Conservation (phyloP, 176 grass and related monocot genomes). For the Carex parvula region DNA sequence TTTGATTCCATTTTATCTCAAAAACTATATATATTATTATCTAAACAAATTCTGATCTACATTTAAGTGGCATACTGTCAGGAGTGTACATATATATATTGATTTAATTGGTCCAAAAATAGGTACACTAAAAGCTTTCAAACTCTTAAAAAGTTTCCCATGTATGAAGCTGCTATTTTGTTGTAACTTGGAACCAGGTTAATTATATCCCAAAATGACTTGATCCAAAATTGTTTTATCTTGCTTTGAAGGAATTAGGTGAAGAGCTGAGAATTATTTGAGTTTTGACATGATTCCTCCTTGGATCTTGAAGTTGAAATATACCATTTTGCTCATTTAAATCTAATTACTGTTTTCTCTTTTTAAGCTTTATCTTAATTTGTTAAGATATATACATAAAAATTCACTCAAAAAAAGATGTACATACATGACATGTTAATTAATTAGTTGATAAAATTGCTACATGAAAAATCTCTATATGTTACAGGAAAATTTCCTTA, state of each 20-base stretch:
- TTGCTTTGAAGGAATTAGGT: neutral
- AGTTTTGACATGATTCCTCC: neutral
- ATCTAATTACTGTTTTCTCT: no score
- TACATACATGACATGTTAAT: no score
- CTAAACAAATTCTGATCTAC: neutral
- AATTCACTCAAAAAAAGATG: no score
- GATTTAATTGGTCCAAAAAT: neutral
- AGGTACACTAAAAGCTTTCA: neutral
- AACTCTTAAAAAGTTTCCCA: neutral
- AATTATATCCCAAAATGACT: neutral
- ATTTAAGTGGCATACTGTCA: neutral
- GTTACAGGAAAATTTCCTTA: no score
- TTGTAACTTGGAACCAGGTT: neutral
- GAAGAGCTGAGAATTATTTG: neutral
- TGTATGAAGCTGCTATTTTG: neutral
- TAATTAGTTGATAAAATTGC: no score
- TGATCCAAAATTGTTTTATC: neutral
- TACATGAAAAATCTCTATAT: no score
- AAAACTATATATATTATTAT: conserved; percentile 37
- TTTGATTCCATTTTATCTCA: no score
- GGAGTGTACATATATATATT: no score
- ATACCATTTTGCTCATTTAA: no score
- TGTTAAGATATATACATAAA: no score
- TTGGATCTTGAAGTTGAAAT: no score
- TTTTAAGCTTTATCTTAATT: no score